A percentile compares a stretch with the other conserved stretches of the same genome.
These are phyloP conservation scores for Vitis hybrid DNA, from an alignment of 177 flowering plant species.

Conservation along the genomic window DNA sequence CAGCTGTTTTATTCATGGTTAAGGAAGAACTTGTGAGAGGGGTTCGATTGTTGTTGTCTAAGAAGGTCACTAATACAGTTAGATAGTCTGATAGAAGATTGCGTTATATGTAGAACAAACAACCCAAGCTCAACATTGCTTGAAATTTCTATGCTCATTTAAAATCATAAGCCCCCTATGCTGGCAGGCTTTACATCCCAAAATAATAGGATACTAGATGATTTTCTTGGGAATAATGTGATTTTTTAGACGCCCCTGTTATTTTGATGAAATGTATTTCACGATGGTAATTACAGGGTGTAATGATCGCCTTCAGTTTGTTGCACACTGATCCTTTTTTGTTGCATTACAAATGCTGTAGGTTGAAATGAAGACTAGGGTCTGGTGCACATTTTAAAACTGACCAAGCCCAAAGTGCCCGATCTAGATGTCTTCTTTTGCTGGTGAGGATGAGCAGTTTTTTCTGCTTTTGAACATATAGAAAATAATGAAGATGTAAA, in stretches of 20 bases:
- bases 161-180: not conserved
- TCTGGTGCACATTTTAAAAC: too few species aligned
- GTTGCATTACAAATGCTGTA: too few species aligned
- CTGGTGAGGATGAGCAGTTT: too few species aligned
- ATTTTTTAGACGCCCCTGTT: not conserved
- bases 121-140: not conserved
- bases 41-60: conserved; percentile 45
- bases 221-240: not conserved
- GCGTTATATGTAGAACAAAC: not conserved
- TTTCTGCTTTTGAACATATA: too few species aligned
- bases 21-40: conserved; percentile 88
- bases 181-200: not conserved
- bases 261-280: not conserved
- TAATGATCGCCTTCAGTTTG: too few species aligned
- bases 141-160: not conserved
- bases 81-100: conserved; percentile 12
- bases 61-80: conserved; percentile 22
- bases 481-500: too few species aligned
- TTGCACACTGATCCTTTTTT: too few species aligned
- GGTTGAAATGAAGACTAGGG: too few species aligned
- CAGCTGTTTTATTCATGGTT: conserved; percentile 87
- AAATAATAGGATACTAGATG: not conserved
- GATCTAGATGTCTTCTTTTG: too few species aligned
- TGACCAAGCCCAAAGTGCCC: too few species aligned
- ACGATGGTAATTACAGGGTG: too few species aligned